phyloP scores from a whole-genome alignment of 306 rosid species.

The Aeschynomene evenia region DNA sequence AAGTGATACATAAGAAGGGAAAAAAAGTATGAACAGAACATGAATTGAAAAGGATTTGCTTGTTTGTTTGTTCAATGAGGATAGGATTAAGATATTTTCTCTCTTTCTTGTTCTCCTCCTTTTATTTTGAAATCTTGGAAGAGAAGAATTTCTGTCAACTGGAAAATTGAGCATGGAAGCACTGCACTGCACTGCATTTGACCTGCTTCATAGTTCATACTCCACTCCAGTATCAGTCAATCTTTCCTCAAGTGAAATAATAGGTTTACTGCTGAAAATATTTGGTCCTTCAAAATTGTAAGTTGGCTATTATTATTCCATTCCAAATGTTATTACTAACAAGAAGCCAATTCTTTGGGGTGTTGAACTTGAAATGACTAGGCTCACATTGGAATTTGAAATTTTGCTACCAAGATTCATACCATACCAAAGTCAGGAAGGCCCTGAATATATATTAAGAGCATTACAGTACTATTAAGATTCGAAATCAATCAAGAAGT shows the following conservation, averaged over 20 bases:
- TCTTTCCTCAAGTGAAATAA: not conserved
- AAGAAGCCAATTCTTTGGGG: no score
- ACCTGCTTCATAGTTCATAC: not conserved
- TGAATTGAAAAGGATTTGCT: conserved; percentile 25
- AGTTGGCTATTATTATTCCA: not conserved
- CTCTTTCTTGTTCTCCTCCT: not conserved
- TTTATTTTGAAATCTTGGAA: not conserved
- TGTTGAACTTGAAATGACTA: no score
- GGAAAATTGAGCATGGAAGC: not conserved
- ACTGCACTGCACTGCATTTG: not conserved
- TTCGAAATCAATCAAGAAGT: no score
- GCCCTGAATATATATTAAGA: no score
- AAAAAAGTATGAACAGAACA: conserved; percentile 8
- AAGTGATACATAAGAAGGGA: not conserved
- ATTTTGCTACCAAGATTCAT: not conserved
- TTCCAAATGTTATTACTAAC: no score
- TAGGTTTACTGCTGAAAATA: not conserved
- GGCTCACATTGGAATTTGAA: not conserved
- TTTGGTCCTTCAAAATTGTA: not conserved
- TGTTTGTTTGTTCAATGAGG: not conserved
- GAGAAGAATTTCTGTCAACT: not conserved
- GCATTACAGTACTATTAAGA: not conserved
- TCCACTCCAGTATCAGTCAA: no score
- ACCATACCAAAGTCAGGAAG: not conserved
- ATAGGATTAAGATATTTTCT: not conserved